Evolutionary conservation across 805 yeast genomes (phyloP).

Genomic region (Tetrapisispora taiwanensis): DNA sequence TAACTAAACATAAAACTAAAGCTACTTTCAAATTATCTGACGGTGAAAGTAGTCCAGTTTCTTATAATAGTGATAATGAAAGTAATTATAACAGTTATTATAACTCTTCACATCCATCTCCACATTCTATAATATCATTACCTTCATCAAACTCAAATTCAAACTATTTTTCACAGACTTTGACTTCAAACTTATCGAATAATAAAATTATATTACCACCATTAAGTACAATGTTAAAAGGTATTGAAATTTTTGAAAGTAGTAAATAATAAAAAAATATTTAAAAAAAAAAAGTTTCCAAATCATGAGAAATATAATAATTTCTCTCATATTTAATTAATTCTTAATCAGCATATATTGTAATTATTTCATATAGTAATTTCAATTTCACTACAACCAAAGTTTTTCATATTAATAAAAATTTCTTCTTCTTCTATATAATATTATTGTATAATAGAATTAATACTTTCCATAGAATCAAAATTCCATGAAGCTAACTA

Average conservation of each 20-base stretch:
- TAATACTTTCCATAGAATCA: no score
- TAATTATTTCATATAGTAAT: conserved; percentile 1
- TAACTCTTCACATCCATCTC: not conserved
- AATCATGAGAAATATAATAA: not conserved
- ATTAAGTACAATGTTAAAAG: conserved; percentile 13
- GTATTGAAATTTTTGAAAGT: conserved; percentile 8
- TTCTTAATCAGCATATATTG: conserved; percentile 1
- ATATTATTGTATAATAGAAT: no score
- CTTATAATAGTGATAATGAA: conserved; percentile 1
- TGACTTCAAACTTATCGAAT: not conserved
- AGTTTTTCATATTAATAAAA: no score
- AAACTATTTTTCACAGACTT: not conserved
- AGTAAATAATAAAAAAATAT: not conserved
- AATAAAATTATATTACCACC: conserved; percentile 16
- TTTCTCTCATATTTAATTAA: not conserved
- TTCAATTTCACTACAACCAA: not conserved
- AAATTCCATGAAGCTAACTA: no score
- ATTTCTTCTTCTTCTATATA: no score
- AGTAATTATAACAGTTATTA: not conserved
- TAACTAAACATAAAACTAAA: not conserved
- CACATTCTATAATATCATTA: not conserved
- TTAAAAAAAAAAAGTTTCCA: not conserved
- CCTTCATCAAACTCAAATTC: not conserved
- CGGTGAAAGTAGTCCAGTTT: not conserved
- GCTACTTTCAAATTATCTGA: not conserved